Conservation (phyloP, 2,329 filamentous ascomycete genomes). For the Botryotinia globosa region DNA sequence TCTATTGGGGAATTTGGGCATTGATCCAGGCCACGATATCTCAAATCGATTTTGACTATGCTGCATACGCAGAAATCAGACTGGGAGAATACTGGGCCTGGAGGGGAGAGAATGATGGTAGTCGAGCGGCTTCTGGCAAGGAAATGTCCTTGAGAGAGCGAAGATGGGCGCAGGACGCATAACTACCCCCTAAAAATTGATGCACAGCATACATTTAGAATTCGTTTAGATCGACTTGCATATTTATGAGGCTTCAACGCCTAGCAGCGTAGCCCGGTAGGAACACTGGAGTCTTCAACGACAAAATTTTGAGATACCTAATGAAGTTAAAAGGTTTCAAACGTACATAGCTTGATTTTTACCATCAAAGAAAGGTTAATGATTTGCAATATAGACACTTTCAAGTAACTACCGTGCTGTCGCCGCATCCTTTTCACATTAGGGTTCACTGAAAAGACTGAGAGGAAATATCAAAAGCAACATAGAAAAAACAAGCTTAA, state of each 20-base stretch:
- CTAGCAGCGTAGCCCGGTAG: conserved; percentile 1
- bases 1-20: conserved; percentile 92
- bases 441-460: not conserved
- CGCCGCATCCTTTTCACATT: not conserved
- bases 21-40: conserved; percentile 93
- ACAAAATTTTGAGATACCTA: conserved; percentile 14
- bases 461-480: not conserved
- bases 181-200: conserved; percentile 5
- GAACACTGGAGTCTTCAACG: conserved; percentile 22
- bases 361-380: not conserved
- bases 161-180: conserved; percentile 58
- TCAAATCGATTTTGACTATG: conserved; percentile 96
- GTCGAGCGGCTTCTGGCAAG: conserved; percentile 50
- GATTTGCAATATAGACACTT: not conserved
- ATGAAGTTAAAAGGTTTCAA: conserved; percentile 12
- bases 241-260: conserved; percentile 26
- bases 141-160: conserved; percentile 72
- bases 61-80: conserved; percentile 80
- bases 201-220: not conserved
- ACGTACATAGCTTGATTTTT: conserved; percentile 9
- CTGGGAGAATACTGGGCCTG: conserved; percentile 92
- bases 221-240: conserved; percentile 19
- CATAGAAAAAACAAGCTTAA: not conserved
- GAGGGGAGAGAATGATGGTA: conserved; percentile 71
- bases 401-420: not conserved